Evolutionary conservation across 805 yeast species (phyloP).

Genomic region (Teunomyces stri): DNA sequence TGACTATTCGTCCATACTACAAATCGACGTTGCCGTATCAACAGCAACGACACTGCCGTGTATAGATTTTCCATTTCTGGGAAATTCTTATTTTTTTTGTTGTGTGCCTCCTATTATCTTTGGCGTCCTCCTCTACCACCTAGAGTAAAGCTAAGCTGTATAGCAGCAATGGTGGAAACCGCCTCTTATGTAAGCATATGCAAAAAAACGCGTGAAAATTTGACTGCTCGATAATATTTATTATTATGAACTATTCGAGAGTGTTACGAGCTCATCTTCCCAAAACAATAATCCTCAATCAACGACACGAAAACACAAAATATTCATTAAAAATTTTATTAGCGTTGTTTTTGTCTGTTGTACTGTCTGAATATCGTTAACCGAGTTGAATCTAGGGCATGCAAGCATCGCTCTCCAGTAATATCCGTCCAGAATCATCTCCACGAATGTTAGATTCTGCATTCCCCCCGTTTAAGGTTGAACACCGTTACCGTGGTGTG

Average conservation of each 20-base stretch:
- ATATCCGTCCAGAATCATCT: slow-evolving; percentile 16
- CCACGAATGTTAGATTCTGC: slow-evolving; percentile 43
- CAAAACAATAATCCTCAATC: background rate
- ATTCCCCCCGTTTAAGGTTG: slow-evolving; percentile 69
- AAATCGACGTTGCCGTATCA: slow-evolving; percentile 6
- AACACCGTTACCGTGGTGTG: slow-evolving; percentile 62
- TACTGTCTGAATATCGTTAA: background rate
- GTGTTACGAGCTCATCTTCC: slow-evolving; percentile 1
- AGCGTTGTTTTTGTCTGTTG: slow-evolving; percentile 2
- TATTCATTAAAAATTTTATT: background rate
- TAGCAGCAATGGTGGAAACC: no score
- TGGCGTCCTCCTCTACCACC: no score
- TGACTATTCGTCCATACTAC: slow-evolving; percentile 6
- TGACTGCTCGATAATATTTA: background rate
- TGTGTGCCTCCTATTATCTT: no score
- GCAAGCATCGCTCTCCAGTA: slow-evolving; percentile 22
- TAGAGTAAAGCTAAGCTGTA: no score
- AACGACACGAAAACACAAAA: slow-evolving; percentile 1
- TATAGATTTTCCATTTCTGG: slow-evolving; percentile 8
- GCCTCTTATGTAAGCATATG: background rate
- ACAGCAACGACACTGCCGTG: slow-evolving; percentile 7
- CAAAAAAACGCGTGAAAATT: slow-evolving; percentile 1
- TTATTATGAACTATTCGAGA: background rate
- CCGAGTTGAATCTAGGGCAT: slow-evolving; percentile 4
- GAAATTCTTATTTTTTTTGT: no score